Evolutionary conservation across 1,284 basidiomycete species (phyloP).

Genomic region (Trametes sp.): DNA sequence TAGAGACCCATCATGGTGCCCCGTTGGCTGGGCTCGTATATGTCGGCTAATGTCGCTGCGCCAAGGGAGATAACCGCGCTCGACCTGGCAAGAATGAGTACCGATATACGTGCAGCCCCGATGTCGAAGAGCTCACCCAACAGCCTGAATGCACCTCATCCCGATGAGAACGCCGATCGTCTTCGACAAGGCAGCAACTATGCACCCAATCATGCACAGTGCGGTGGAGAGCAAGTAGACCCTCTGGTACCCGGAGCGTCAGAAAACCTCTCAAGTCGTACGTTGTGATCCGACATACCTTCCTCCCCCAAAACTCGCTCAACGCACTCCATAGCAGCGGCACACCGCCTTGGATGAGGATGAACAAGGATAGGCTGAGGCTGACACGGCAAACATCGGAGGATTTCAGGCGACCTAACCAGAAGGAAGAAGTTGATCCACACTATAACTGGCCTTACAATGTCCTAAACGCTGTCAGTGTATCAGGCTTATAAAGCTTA

Average conservation of each 20-base stretch:
- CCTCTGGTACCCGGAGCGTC: constrained; percentile 46
- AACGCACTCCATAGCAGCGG: constrained; percentile 77
- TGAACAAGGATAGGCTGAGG: constrained; percentile 79
- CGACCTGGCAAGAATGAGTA: constrained; percentile 52
- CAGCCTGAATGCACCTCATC: constrained; percentile 75
- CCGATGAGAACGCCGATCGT: constrained; percentile 75
- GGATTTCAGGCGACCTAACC: too few relatives aligned
- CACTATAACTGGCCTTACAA: too few relatives aligned
- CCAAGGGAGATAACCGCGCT: constrained; percentile 83
- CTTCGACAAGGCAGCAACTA: constrained; percentile 71
- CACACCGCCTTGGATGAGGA: constrained; percentile 76
- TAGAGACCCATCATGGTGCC: constrained; percentile 84
- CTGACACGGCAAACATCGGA: constrained; percentile 44
- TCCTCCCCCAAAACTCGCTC: constrained; percentile 84
- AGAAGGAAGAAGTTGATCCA: too few relatives aligned
- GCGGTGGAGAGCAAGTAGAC: constrained; percentile 72
- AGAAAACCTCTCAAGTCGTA: constrained; percentile 2
- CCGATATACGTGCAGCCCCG: background rate
- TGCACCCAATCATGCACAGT: constrained; percentile 70
- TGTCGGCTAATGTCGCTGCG: constrained; percentile 83
- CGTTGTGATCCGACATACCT: constrained; percentile 52
- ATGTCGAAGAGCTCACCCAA: constrained; percentile 53
- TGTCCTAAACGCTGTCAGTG: too few relatives aligned
- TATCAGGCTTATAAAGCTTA: too few relatives aligned
- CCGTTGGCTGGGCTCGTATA: constrained; percentile 81